These are phyloP conservation scores for Termitomyces sp. DNA, from an alignment of 1,284 basidiomycete species.

Conservation along the genomic window DNA sequence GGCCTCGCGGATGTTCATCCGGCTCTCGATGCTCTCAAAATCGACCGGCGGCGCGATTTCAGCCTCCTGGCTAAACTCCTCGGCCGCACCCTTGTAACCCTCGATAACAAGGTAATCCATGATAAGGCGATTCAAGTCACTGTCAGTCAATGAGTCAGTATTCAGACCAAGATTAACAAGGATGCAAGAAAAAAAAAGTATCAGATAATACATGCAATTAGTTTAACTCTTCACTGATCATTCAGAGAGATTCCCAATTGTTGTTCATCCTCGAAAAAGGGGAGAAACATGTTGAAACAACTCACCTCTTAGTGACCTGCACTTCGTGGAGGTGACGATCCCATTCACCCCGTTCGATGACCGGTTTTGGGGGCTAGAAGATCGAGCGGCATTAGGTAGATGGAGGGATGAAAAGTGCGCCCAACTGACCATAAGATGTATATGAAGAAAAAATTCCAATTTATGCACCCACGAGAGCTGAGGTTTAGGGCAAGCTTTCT, in stretches of 20 bases:
- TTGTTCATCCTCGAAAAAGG: constrained; percentile 53
- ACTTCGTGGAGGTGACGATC: constrained; percentile 70
- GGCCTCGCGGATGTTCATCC: constrained; percentile 92
- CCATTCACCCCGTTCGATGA: constrained; percentile 72
- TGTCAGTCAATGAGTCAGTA: constrained; percentile 20
- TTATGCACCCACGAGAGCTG: constrained; percentile 23
- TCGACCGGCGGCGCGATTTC: constrained; percentile 75
- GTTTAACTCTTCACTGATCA: constrained; percentile 45
- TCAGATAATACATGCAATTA: constrained; percentile 84
- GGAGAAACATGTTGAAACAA: constrained; percentile 19
- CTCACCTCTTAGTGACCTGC: constrained; percentile 74
- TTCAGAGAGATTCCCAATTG: constrained; percentile 90
- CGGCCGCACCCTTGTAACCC: constrained; percentile 93
- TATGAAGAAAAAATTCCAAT: constrained; percentile 18
- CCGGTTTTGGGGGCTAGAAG: constrained; percentile 41
- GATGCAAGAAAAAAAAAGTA: constrained; percentile 12
- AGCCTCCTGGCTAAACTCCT: constrained; percentile 89
- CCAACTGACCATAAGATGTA: constrained; percentile 31
- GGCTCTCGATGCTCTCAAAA: constrained; percentile 86
- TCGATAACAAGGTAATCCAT: constrained; percentile 99
- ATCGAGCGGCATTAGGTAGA: constrained; percentile 4
- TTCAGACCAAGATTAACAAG: not conserved
- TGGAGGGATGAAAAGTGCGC: constrained; percentile 8
- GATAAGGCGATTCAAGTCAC: constrained; percentile 92
- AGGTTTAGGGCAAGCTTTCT: constrained; percentile 32